Percentiles rank a stretch among this genome's conserved stretches.
Evolutionary conservation across 2,329 filamentous ascomycete genomes (phyloP).

Genomic region (Sclerotinia glacialis): DNA sequence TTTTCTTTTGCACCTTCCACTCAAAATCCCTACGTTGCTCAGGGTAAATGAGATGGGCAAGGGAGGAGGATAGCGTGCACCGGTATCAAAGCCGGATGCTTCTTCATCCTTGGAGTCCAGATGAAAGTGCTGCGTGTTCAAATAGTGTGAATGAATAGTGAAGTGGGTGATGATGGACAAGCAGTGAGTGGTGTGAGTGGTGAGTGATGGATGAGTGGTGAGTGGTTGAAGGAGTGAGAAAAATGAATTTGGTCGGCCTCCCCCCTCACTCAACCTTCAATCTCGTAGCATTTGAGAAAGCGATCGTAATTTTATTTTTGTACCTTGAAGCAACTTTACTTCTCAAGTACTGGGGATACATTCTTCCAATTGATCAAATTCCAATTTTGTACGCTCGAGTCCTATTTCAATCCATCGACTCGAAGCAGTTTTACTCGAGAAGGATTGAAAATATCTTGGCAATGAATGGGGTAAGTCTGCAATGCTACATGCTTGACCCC

Average conservation of each 20-base stretch:
- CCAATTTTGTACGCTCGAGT: background rate
- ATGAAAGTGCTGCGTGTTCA: slow-evolving; percentile 8
- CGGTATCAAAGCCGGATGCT: slow-evolving; percentile 7
- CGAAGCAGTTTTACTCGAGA: slow-evolving; percentile 19
- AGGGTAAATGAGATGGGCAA: slow-evolving; percentile 1
- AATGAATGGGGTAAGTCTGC: slow-evolving; percentile 3
- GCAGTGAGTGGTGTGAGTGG: background rate
- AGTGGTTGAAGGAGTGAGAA: background rate
- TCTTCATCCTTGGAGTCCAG: background rate
- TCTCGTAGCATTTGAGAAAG: background rate
- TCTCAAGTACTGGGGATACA: background rate
- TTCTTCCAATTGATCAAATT: background rate
- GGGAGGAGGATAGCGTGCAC: slow-evolving; percentile 11
- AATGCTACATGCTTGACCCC: slow-evolving; percentile 3
- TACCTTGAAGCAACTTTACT: slow-evolving; percentile 9
- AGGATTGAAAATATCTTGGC: slow-evolving; percentile 13
- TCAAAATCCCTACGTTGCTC: slow-evolving; percentile 13
- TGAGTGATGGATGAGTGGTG: background rate
- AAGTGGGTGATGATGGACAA: background rate
- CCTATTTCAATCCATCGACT: background rate
- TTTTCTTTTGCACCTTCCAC: background rate
- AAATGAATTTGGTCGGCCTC: background rate
- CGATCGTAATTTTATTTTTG: background rate
- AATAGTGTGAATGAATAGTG: background rate
- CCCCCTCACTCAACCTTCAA: background rate